Percentiles rank a stretch among this genome's conserved stretches.
These are phyloP conservation scores for Lathyrus tuberosus DNA, from an alignment of 306 rosid species.

Conservation along the genomic window DNA sequence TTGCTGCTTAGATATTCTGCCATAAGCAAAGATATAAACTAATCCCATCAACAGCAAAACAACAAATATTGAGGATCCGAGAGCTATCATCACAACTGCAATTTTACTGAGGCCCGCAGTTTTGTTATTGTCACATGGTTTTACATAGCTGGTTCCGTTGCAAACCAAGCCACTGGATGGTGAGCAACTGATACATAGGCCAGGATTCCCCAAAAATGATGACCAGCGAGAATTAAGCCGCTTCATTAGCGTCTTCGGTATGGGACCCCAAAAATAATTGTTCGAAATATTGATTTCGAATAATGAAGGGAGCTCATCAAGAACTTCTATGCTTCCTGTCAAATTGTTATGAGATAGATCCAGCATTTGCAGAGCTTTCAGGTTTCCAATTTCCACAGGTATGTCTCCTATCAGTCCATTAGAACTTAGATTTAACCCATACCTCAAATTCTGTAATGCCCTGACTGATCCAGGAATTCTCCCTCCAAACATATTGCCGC, in stretches of 20 bases:
- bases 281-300: conserved; percentile 56
- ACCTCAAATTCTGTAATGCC: conserved; percentile 50
- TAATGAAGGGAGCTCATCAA: conserved; percentile 53
- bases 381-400: conserved; percentile 57
- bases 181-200: conserved; percentile 56
- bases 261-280: conserved; percentile 65
- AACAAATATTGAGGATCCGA: conserved; percentile 56
- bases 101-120: conserved; percentile 29
- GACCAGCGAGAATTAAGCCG: conserved; percentile 47
- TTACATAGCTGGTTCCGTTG: conserved; percentile 38
- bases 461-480: conserved; percentile 69
- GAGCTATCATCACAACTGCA: conserved; percentile 52
- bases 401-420: conserved; percentile 66
- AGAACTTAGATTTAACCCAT: conserved; percentile 72
- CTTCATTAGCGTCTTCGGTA: conserved; percentile 60
- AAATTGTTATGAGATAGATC: conserved; percentile 78
- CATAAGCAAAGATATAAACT: no score
- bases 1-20: conserved; percentile 42
- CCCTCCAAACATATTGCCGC: conserved; percentile 77
- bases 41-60: conserved; percentile 5
- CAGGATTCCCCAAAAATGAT: conserved; percentile 54
- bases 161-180: conserved; percentile 45
- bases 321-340: conserved; percentile 60
- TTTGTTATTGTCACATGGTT: conserved; percentile 45
- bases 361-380: conserved; percentile 44